Evolutionary conservation across 2,329 filamentous ascomycete genomes (phyloP).

Genomic region (Venturia oleaginea): DNA sequence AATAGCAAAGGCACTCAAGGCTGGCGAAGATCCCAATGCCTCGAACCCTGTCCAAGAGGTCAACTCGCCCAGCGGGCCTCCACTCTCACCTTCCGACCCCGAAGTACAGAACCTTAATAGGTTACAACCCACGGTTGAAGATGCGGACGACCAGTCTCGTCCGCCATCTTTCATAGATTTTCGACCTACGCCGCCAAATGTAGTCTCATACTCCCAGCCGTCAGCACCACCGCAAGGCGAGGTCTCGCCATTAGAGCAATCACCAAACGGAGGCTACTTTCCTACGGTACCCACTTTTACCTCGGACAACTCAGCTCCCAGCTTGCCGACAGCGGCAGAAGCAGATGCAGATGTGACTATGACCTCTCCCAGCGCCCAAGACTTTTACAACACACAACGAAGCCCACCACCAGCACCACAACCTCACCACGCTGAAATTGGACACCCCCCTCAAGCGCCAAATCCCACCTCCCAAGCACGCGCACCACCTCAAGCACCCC

Average conservation of each 20-base stretch:
- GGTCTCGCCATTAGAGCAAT: conserved; percentile 45
- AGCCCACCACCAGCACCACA: conserved; percentile 11
- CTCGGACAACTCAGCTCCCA: conserved; percentile 27
- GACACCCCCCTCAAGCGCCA: conserved; percentile 12
- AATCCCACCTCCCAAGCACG: conserved; percentile 7
- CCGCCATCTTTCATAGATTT: conserved; percentile 29
- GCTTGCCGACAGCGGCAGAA: conserved; percentile 26
- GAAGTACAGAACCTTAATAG: conserved; percentile 50
- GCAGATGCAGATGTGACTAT: conserved; percentile 8
- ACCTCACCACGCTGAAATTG: conserved; percentile 9
- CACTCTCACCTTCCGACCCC: conserved; percentile 54
- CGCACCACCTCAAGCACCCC: conserved; percentile 30
- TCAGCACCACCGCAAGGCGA: conserved; percentile 25
- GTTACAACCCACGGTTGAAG: conserved; percentile 48
- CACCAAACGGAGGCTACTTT: conserved; percentile 49
- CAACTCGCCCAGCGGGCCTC: conserved; percentile 35
- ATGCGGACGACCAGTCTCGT: conserved; percentile 48
- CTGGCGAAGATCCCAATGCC: conserved; percentile 84
- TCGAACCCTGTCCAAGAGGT: conserved; percentile 65
- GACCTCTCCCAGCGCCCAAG: conserved; percentile 5
- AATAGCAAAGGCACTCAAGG: conserved; percentile 83
- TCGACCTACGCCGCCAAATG: conserved; percentile 31
- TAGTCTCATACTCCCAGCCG: conserved; percentile 26
- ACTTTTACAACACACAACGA: conserved; percentile 17
- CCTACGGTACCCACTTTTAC: conserved; percentile 44